phyloP scores from a whole-genome alignment of 345 rosid species.

The Eucalyptus tenuipes region DNA sequence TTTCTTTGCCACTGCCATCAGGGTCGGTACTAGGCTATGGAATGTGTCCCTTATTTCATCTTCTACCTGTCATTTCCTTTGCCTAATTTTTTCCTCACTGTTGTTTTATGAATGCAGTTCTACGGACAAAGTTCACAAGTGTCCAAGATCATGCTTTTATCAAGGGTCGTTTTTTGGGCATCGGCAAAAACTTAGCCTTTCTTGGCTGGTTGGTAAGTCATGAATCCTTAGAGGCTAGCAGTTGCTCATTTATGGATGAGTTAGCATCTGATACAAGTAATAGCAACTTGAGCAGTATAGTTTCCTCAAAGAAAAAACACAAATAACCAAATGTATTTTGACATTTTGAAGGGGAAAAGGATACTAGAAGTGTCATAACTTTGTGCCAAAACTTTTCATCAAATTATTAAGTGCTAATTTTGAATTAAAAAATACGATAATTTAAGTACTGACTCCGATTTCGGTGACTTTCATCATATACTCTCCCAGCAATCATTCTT shows the following conservation, averaged over 20 bases:
- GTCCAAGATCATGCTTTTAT: conserved; percentile 72
- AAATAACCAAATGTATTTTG: neutral
- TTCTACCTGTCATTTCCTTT: neutral
- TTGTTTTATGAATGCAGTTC: neutral
- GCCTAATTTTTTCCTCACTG: neutral
- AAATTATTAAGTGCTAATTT: neutral
- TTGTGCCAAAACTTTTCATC: neutral
- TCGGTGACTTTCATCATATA: neutral
- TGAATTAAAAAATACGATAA: too few relatives aligned
- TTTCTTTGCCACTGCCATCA: neutral
- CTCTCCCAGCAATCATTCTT: conserved; percentile 52
- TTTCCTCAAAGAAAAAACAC: neutral
- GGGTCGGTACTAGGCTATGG: neutral
- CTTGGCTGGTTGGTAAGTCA: conserved; percentile 68
- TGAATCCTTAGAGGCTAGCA: neutral
- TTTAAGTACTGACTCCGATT: fast-evolving
- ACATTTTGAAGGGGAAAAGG: neutral
- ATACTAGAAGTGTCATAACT: neutral
- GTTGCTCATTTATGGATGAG: neutral
- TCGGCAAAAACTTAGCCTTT: conserved; percentile 45
- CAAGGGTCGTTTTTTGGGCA: conserved; percentile 48
- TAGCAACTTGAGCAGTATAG: neutral
- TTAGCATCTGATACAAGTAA: neutral
- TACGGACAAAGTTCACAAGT: neutral
- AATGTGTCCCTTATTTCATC: neutral